Evolutionary conservation across 805 yeast species (phyloP), one percentile per base, ranked within the genome.

Genomic region (Candida wancherniae): DNA sequence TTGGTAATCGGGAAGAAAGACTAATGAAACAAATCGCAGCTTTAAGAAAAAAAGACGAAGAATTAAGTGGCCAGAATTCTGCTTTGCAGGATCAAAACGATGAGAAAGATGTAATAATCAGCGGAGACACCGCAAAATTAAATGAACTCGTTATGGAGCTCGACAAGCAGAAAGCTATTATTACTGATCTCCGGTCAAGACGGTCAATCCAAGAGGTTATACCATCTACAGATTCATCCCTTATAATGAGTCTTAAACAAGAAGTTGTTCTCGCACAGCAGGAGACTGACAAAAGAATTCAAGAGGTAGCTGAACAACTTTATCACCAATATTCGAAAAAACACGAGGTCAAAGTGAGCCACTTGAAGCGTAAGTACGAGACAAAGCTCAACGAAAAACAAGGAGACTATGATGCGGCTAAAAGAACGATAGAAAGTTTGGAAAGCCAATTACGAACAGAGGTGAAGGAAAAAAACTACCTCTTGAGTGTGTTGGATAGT

Each of bases 251-350:
- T 3, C 45, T 54, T 24, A 45, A 50, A 27, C 43, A 40, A n/a
- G 58, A 57, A 24, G 36, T 58, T 9, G 41, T 37, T 6, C 50
- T 55, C 3, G 64, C 67, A 17, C 79, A 77, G 33, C 53, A 54
- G 16, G 74, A 71, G 12, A 61, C 75, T 3, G 78, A 76, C 39
- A 64, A 63, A 35, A 71, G 74, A 46, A 56, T 80, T 22, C 75
- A 77, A 39, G 71, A 75, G 39, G 57, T 83, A 27, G 84, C 88
- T 0, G 79, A 76, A 37, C 84, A 79, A 44, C 60, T 84, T 8
- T 83, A 83, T 47, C 66, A 73, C 22, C 87, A 80, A 50, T 84
- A 84, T 48, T 74, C 85, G 2, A 76, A 80, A 29, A 84, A 84
- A 50, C 94, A 84, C 48, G 84, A 79, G 39, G 71, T 73, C 31